Evolutionary conservation across 2,329 filamentous ascomycete genomes (phyloP), one percentile per base, ranked within the genome.

Genomic region (Saccharata proteae): DNA sequence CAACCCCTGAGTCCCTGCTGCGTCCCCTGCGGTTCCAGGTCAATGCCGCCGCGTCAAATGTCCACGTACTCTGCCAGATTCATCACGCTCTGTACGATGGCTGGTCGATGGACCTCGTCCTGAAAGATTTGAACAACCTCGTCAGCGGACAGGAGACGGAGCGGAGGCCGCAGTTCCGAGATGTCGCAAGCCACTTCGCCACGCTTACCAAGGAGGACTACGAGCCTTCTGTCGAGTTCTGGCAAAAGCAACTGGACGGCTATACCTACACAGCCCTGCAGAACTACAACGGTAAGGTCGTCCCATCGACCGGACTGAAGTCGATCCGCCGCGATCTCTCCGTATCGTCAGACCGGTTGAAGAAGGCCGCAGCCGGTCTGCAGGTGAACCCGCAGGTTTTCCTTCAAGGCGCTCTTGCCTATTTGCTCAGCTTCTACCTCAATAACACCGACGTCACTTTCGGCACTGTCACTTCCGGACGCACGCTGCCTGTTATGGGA

Each of bases 51-150:
- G 43, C 9, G 29, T 40, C 31, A 18, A 30, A 6, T 12, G 41
- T 12, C 29, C 47, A 4, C 34, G 40, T 28, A 18, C 42, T 58
- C 4, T 51, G 82, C 26, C 64, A 77, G 9, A 61, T 92, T 0
- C 85, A 93, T 48, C 86, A 94, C 54, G 75, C 82, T 1, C 51
- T 92, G 1, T 94, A 93, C 47, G 86, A 94, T 52, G 86, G 85
- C n/a, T 94, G 86, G 86, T 86, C 84, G 0, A 68, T 85, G 47
- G 80, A 93, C 30, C 61, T 88, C 17, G 54, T 92, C 0, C 48
- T 82, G 10, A 58, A 67, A 16, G 83, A 93, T 48, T 57, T 93
- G 4, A 62, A 68, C 4, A 46, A 44, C 0, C 41, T 79, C 2
- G 44, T 80, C 47, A 36, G 41, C 12, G 50, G 48, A 6, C 32